A percentile compares a stretch with the other conserved stretches of the same genome.
These are phyloP conservation scores for Phanerochaete sordida DNA, from an alignment of 768 basidiomycete species.

Conservation along the genomic window DNA sequence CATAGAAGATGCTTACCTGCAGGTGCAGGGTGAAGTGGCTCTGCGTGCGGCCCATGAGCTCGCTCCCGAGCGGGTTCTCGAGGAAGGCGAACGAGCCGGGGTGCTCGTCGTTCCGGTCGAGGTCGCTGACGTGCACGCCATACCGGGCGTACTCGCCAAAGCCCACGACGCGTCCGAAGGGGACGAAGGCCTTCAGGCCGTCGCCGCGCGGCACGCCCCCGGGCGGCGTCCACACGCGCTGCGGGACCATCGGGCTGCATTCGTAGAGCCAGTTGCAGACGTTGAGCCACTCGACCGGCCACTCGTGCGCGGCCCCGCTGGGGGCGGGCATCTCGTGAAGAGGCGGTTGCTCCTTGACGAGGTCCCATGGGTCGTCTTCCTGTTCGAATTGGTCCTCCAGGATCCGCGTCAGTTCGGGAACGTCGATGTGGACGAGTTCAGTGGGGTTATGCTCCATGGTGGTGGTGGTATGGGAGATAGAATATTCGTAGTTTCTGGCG, in stretches of 20 bases:
- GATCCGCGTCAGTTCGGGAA: not conserved
- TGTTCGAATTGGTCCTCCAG: not conserved
- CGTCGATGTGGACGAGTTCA: too few relatives aligned
- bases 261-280: not conserved
- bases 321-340: not conserved
- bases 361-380: not conserved
- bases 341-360: not conserved
- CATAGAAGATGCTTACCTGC: too few relatives aligned
- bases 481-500: too few relatives aligned
- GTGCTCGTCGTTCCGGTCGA: not conserved
- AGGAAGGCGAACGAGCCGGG: too few relatives aligned
- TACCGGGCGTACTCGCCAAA: not conserved
- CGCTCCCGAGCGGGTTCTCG: too few relatives aligned
- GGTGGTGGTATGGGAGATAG: too few relatives aligned
- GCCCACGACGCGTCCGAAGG: not conserved
- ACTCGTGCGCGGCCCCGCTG: not conserved
- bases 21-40: too few relatives aligned
- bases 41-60: too few relatives aligned
- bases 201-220: not conserved
- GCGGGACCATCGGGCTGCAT: not conserved
- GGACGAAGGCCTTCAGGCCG: not conserved
- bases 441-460: too few relatives aligned
- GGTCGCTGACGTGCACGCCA: not conserved
- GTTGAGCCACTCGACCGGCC: not conserved
- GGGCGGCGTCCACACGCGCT: not conserved